phyloP scores from a whole-genome alignment of 176 grass and related monocot genomes.

The Aegilops bicornis region DNA sequence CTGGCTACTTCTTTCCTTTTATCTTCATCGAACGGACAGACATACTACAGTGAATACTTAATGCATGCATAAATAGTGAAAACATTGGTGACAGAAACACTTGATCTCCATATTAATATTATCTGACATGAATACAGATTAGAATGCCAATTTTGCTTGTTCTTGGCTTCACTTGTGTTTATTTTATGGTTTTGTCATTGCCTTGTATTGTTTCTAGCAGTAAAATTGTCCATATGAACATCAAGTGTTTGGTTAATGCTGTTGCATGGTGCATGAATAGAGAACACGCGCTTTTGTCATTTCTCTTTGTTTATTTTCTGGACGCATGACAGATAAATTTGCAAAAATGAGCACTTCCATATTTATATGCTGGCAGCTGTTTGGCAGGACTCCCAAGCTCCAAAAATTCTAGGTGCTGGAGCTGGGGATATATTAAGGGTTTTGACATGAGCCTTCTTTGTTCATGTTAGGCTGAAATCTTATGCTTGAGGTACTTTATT shows the following conservation, averaged over 20 bases:
- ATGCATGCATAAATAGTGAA: neutral
- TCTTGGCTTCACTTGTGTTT: neutral
- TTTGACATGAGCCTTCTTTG: neutral
- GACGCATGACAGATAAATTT: neutral
- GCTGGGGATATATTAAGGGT: neutral
- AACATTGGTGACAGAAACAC: neutral
- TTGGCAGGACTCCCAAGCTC: neutral
- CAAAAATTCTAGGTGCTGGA: neutral
- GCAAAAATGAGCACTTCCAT: neutral
- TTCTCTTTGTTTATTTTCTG: neutral
- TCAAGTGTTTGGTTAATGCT: too few species aligned
- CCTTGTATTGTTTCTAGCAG: neutral
- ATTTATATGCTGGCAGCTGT: neutral
- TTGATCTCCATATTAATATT: neutral
- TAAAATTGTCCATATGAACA: neutral
- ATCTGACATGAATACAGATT: neutral
- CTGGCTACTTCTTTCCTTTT: neutral
- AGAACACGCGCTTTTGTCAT: neutral
- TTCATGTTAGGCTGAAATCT: neutral
- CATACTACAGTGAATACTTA: neutral
- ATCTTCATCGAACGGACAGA: neutral
- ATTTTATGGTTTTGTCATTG: neutral
- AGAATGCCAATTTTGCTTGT: neutral
- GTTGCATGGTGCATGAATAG: too few species aligned
- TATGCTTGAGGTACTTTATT: neutral